Base-by-base conservation (phyloP, 768 basidiomycete genomes). In the Rubroboletus satanas region DNA sequence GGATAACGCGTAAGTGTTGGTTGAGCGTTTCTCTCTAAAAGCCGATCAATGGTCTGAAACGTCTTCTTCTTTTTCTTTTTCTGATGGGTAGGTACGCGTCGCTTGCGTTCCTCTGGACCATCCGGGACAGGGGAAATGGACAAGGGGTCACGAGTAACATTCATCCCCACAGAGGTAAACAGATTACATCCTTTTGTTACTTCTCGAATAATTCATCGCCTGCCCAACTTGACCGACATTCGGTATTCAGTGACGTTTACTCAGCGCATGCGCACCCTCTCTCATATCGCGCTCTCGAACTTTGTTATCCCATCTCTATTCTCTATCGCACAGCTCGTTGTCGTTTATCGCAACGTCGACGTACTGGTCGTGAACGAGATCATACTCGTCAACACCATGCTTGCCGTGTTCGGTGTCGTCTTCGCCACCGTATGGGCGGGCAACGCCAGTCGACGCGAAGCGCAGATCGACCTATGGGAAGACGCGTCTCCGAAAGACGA, bases 401-500 rank as follows among this genome's bases (percentile, higher is more conserved):
- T 72, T 12, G 64, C 71, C 17, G 66, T 71, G 33, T 65, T 69
- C 21, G 72, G 70, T 33, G 70, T 68, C 44, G 70, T 66, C 10
- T 69, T 71, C 29, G 71, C 71, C 2, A 72, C 67, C 11, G 64
- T 71, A 14, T 73, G 71, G 71, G 54, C 61, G 2, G 65, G 62
- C 17, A 60, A 52, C 14, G 28, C 39, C 10, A n/a, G 33, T 10
- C 56, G 50, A 35, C 49, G 50, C 37, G 46, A 58, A 5, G 41
- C 49, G 5, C 44, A 42, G 17, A 2, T n/a, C 0, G 44, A 50
- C 11, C 1, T 3, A 0, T 45, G 21, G 47, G 56, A 39, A 5
- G 35, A 35, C 4, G 14, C 17, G 0, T n/a, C 26, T 38, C 28
- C 6, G 2, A 17, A 15, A 8, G 31, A 44, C 26, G 44, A 32